Percentiles rank a stretch among this genome's conserved stretches.
phyloP scores from a whole-genome alignment of 1,139 yeast genomes.

The Yamadazyma triangularis region DNA sequence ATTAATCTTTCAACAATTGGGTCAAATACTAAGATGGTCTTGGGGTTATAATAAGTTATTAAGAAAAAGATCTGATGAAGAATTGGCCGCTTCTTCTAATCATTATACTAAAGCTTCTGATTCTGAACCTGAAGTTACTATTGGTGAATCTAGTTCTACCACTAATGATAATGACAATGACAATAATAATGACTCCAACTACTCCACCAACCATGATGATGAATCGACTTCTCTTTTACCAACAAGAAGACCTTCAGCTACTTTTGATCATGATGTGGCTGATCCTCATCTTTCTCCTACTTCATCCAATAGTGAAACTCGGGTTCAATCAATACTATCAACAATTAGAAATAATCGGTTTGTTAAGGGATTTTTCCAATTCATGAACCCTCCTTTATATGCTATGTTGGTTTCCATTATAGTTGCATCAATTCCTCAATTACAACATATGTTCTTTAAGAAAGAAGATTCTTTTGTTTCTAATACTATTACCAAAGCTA shows the following conservation, averaged over 20 bases:
- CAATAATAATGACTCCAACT: not conserved
- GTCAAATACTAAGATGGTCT: conserved; percentile 82
- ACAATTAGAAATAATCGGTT: not conserved
- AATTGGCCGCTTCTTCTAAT: conserved; percentile 34
- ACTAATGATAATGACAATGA: not conserved
- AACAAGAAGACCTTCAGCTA: conserved; percentile 1
- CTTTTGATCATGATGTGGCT: conserved; percentile 1
- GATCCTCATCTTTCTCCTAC: not conserved
- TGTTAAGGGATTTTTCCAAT: conserved; percentile 13
- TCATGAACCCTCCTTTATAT: conserved; percentile 94
- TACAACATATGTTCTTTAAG: conserved; percentile 60
- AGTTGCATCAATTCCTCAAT: conserved; percentile 74
- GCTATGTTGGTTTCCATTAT: conserved; percentile 81
- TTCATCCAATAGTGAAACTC: not conserved
- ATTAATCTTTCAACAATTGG: conserved; percentile 78
- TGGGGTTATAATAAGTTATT: conserved; percentile 84
- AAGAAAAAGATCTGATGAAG: conserved; percentile 44
- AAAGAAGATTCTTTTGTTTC: conserved; percentile 53
- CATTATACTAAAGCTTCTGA: conserved; percentile 13
- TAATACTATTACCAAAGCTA: conserved; percentile 72
- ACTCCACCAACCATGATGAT: conserved; percentile 3
- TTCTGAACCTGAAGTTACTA: conserved; percentile 5
- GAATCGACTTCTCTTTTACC: conserved; percentile 9
- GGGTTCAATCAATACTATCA: no score
- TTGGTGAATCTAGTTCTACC: no score